These are phyloP conservation scores for Pseudogymnoascus sp. DNA, from an alignment of 2,329 filamentous ascomycete genomes.

Conservation along the genomic window DNA sequence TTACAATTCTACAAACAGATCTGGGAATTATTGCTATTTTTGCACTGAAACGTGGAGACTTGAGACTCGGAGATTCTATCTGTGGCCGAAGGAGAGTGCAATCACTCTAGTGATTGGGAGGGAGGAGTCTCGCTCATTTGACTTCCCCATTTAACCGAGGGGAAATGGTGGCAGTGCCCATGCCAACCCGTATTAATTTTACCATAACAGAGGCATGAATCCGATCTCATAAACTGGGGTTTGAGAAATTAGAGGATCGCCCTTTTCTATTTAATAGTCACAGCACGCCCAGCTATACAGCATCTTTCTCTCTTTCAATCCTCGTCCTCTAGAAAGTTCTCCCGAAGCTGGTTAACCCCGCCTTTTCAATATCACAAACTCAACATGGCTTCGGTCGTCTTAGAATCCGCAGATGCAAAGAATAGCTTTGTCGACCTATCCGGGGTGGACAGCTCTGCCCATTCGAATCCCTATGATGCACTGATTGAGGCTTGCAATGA, in stretches of 20 bases:
- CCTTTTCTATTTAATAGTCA: not conserved
- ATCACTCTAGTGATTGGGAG: not conserved
- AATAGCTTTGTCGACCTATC: constrained; percentile 30
- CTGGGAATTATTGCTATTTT: not conserved
- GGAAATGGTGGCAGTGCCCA: not conserved
- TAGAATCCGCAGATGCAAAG: constrained; percentile 21
- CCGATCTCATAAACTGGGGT: not conserved
- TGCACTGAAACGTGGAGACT: not conserved
- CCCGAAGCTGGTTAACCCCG: not conserved
- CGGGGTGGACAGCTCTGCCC: constrained; percentile 24
- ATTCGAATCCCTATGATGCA: constrained; percentile 29
- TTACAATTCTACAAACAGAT: not conserved
- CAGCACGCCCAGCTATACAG: not conserved
- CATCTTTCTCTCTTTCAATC: not conserved
- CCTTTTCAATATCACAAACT: not conserved
- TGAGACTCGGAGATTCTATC: not conserved
- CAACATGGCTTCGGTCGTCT: constrained; percentile 17
- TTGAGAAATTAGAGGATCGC: not conserved
- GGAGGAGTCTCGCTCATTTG: not conserved
- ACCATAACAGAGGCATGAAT: not conserved
- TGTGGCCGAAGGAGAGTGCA: not conserved
- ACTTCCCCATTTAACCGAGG: not conserved
- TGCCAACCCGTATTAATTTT: not conserved
- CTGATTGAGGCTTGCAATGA: constrained; percentile 28
- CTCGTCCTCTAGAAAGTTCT: not conserved